Base-by-base conservation (phyloP, 331 rosid genomes). In the Arachis monticola region DNA sequence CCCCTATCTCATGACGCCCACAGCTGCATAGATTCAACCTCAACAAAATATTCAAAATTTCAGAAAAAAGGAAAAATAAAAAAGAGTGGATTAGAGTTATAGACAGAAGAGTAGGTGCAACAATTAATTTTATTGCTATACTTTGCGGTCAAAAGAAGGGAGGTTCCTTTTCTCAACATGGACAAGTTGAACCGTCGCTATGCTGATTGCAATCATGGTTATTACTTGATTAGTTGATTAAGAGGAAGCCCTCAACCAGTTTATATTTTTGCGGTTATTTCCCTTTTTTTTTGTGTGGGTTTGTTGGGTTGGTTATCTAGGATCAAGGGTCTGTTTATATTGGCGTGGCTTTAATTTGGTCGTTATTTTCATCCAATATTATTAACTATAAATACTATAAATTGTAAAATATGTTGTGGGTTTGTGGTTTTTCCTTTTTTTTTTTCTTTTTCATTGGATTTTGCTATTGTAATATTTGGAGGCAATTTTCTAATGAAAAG, bases 11-110 rank as follows among this genome's bases (percentile, higher is more conserved):
- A 22, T 22, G 27, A 22, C 27, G 27, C 27, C 27, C 27, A 22
- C 97, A 3, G 97, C 97, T 22, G 98, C 98, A 58, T 93, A 89
- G 17, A 46, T 40, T 10, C 4, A 0, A 3, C 2, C 0, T 7
- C 30, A 10, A 2, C 32, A 0, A 35, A 50, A 3, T 5, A 45
- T 0, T 38, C 41, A 64, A 10, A 50, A 41, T 0, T 38, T 38
- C 8, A 59, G 0, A 48, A 5, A 4, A 30, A 5, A 67, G 10
- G 2, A 60, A 50, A 2, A 52, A 9, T 50, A 2, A 45, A n/a
- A 2, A n/a, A 0, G 32, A 10, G 3, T 7, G 8, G 14, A 3
- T 38, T 10, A 7, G 5, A 8, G n/a, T 7, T 30, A 9, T 41
- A 14, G 14, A 4, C 2, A 4, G 79, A 41, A 42, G 2, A 31